Evolutionary conservation across 305 asterid genomes (phyloP).

Genomic region (Rubia tinctorum): DNA sequence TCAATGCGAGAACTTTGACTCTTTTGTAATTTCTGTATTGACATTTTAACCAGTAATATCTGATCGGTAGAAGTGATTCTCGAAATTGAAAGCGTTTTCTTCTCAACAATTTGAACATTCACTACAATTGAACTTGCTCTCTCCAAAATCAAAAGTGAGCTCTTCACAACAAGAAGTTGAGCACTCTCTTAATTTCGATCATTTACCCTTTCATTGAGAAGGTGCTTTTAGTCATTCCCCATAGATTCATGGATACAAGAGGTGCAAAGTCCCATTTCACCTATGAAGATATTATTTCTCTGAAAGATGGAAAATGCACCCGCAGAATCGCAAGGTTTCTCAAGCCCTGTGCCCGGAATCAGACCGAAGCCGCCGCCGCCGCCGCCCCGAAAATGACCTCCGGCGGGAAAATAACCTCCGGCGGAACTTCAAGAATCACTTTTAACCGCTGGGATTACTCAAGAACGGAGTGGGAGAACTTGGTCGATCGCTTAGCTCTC

Average conservation of each 20-base stretch:
- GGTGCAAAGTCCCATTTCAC: neutral
- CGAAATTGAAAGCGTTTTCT: neutral
- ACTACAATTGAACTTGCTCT: too few relatives aligned
- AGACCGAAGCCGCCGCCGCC: neutral
- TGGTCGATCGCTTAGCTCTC: constrained; percentile 21
- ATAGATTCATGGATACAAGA: neutral
- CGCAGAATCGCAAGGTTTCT: constrained; percentile 1
- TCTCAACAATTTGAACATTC: neutral
- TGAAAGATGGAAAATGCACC: neutral
- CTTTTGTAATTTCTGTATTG: too few relatives aligned
- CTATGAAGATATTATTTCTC: neutral
- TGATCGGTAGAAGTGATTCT: too few relatives aligned
- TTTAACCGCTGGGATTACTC: constrained; percentile 2
- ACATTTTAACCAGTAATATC: too few relatives aligned
- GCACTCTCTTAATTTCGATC: too few relatives aligned
- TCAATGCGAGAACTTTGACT: neutral
- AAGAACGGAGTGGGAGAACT: constrained; percentile 17
- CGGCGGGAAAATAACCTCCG: neutral
- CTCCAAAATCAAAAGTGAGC: too few relatives aligned
- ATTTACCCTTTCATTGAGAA: too few relatives aligned
- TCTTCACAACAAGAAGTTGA: too few relatives aligned
- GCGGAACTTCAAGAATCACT: neutral
- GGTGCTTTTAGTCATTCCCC: too few relatives aligned
- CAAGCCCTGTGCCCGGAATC: neutral
- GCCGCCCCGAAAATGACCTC: neutral